Evolutionary conservation across 169 alveolate species (phyloP).

Genomic region (Besnoitia besnoiti): DNA sequence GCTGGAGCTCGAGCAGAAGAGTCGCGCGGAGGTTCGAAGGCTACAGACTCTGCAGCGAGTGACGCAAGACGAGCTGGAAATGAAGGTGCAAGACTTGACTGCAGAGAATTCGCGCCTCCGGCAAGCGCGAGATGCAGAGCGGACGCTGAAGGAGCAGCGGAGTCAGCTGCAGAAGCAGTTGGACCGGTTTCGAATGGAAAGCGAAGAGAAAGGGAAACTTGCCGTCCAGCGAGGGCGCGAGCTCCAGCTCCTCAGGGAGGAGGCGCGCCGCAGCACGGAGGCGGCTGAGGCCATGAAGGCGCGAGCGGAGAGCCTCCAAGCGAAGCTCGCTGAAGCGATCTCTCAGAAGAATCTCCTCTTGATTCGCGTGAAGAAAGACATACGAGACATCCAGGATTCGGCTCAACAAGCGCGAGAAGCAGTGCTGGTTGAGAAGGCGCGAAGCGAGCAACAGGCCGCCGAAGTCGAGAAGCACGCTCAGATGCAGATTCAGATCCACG

Average conservation of each 20-base stretch:
- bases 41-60: constrained; percentile 38
- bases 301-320: constrained; percentile 48
- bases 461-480: constrained; percentile 51
- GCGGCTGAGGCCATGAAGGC: constrained; percentile 16
- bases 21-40: constrained; percentile 19
- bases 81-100: neutral
- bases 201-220: constrained; percentile 14
- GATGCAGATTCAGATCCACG: constrained; percentile 40
- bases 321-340: constrained; percentile 53
- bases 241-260: constrained; percentile 8
- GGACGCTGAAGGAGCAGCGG: constrained; percentile 25
- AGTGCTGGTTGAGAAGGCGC: constrained; percentile 10
- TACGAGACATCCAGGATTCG: constrained; percentile 28
- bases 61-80: constrained; percentile 7
- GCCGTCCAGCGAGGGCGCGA: neutral
- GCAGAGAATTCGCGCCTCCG: constrained; percentile 13
- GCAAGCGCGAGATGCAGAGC: constrained; percentile 29
- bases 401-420: constrained; percentile 49
- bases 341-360: constrained; percentile 40
- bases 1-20: constrained; percentile 12
- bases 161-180: constrained; percentile 42
- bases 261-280: constrained; percentile 3
- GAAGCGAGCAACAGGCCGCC: constrained; percentile 34
- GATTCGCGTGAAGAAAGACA: constrained; percentile 28
- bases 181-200: constrained; percentile 29